These are phyloP conservation scores for Ichthyophonus hoferi DNA, from an alignment of 208 protist genomes.

Conservation along the genomic window DNA sequence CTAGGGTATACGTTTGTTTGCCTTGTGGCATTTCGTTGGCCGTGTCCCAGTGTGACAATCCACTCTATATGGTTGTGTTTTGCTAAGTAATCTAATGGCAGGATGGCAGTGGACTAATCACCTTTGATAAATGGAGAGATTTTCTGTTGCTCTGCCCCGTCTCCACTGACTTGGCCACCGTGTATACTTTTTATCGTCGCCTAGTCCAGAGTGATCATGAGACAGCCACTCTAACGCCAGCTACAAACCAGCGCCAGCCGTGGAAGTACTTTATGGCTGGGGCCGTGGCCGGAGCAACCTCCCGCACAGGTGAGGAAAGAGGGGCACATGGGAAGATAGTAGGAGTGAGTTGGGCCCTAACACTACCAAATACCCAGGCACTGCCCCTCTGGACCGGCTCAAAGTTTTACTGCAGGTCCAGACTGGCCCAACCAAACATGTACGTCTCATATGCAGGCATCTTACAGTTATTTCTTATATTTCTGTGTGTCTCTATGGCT, in stretches of 20 bases:
- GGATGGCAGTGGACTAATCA: constrained; percentile 7
- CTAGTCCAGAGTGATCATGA: neutral
- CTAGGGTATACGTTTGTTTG: neutral
- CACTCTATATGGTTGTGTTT: neutral
- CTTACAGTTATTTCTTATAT: too few species aligned
- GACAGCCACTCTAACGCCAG: neutral
- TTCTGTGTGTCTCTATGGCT: too few species aligned
- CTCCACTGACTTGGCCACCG: neutral
- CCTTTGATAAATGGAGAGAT: constrained; percentile 10
- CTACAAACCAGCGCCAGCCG: neutral
- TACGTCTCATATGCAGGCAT: too few species aligned
- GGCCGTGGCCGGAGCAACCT: constrained; percentile 10
- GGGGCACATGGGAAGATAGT: neutral
- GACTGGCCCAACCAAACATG: neutral
- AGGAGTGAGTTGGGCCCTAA: neutral
- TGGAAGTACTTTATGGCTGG: constrained; percentile 30
- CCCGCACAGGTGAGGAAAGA: neutral
- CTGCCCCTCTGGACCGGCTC: constrained; percentile 14
- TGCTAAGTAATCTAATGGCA: neutral
- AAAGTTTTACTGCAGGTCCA: constrained; percentile 20
- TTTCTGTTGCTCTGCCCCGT: constrained; percentile 14
- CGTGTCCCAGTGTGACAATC: neutral
- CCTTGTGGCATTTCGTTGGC: neutral
- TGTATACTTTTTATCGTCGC: neutral
- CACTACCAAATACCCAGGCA: neutral